Base-by-base conservation (phyloP, 352 stramenopile species). In the Globisporangium cederbergense region DNA sequence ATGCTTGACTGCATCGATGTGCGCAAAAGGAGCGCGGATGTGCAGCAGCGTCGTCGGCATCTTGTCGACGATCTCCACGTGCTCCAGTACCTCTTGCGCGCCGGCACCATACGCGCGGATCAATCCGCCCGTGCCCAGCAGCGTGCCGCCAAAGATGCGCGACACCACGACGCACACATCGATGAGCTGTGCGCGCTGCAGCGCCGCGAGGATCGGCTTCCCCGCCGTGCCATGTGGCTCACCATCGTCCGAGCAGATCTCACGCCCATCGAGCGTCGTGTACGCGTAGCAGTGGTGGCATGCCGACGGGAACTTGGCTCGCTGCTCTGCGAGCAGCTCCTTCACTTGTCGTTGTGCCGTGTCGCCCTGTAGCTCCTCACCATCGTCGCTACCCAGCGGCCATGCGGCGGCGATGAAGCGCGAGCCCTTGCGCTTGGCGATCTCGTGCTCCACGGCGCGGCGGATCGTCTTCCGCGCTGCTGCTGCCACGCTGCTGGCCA, bases 231-330 rank as follows among this genome's bases (percentile, higher is more conserved):
- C 77, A 52, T 93, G 85, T 11, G 85, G 85, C 58, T 93, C 85
- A 52, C 85, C 82, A 56, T 91, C 85, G 63, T 93, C 85, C 18
- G 83, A 92, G 61, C 77, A 86, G 51, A 79, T 64, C 63, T 88
- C 79, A 3, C 72, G 68, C 14, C 81, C 78, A 38, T 87, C 78
- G 34, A 79, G 38, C 1, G 76, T 79, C 43, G 72, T 85, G 66
- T 81, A 89, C 32, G 81, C 85, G 63, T 78, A 91, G 74, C 85
- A 93, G 60, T 93, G 85, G 56, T 93, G 85, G 58, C 77, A 86
- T 18, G 82, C 85, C 9, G 70, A 59, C 22, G 85, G 85, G 58
- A 83, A 85, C 60, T 73, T 69, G 47, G 53, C 60, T 60, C 77
- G 71, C 40, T 86, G 76, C 1, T 65, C 56, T 32, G 77, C 77